Conservation (phyloP, 306 rosid genomes). For the Canavalia ensiformis region DNA sequence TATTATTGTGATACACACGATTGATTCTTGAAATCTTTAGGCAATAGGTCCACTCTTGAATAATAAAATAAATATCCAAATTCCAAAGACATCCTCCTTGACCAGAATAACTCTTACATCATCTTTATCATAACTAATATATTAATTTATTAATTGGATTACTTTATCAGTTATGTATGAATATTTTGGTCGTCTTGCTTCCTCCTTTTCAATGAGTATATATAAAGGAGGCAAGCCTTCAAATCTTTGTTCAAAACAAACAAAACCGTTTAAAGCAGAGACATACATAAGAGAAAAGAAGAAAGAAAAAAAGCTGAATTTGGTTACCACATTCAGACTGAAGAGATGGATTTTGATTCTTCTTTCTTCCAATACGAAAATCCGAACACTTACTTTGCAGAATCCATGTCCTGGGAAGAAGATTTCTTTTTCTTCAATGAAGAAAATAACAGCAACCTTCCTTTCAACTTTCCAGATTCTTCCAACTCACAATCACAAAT, state of each 20-base stretch:
- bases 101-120: constrained; percentile 39
- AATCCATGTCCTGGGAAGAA: constrained; percentile 45
- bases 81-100: constrained; percentile 49
- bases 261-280: not conserved
- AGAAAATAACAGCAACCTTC: constrained; percentile 22
- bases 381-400: constrained; percentile 16
- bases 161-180: not conserved
- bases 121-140: not conserved
- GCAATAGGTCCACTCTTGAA: not conserved
- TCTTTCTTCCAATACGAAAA: constrained; percentile 41
- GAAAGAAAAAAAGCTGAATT: not conserved
- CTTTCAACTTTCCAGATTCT: not conserved
- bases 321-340: constrained; percentile 13
- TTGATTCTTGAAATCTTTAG: not conserved
- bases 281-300: not conserved
- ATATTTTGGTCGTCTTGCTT: constrained; percentile 22
- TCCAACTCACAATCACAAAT: constrained; percentile 26
- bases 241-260: constrained; percentile 19
- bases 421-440: constrained; percentile 48
- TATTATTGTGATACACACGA: not conserved
- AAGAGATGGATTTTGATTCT: constrained; percentile 53
- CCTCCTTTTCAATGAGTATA: constrained; percentile 32
- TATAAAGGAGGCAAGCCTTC: constrained; percentile 36
- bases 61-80: not conserved
- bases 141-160: not conserved